A percentile compares a stretch with the other conserved stretches of the same genome.
Conservation (phyloP, 169 alveolate species). For the Miamiensis avidus region DNA sequence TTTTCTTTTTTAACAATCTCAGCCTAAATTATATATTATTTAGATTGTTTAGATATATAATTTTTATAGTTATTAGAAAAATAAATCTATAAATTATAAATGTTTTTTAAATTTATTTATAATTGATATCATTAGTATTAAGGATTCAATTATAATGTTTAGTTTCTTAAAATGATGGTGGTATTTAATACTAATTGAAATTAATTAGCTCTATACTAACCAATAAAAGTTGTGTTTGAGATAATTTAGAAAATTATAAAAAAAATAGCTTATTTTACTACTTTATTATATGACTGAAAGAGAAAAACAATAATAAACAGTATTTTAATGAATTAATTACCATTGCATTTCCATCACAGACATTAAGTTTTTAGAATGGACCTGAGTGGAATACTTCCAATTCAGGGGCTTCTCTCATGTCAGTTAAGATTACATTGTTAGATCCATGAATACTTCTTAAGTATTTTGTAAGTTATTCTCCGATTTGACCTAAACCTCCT, state of each 20-base stretch:
- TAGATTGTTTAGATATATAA: too few relatives aligned
- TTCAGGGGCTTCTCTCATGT: background rate
- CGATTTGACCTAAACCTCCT: background rate
- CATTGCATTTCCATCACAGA: background rate
- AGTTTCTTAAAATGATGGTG: too few relatives aligned
- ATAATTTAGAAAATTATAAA: too few relatives aligned
- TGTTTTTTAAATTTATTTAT: background rate
- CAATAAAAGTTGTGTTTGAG: background rate
- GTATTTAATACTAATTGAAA: too few relatives aligned
- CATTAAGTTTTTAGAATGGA: background rate
- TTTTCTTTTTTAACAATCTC: slow-evolving; percentile 18
- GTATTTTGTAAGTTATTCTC: background rate
- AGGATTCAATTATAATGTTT: too few relatives aligned
- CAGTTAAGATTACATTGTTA: background rate
- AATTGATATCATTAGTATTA: too few relatives aligned
- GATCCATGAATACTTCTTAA: background rate
- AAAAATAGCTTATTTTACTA: too few relatives aligned
- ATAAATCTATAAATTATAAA: too few relatives aligned
- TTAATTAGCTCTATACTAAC: background rate
- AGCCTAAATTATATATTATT: too few relatives aligned
- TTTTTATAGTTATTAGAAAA: too few relatives aligned
- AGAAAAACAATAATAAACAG: too few relatives aligned
- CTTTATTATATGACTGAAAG: background rate
- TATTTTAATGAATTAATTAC: background rate
- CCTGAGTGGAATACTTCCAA: background rate